Conservation (phyloP, 345 rosid genomes). For the Carallia brachiata region DNA sequence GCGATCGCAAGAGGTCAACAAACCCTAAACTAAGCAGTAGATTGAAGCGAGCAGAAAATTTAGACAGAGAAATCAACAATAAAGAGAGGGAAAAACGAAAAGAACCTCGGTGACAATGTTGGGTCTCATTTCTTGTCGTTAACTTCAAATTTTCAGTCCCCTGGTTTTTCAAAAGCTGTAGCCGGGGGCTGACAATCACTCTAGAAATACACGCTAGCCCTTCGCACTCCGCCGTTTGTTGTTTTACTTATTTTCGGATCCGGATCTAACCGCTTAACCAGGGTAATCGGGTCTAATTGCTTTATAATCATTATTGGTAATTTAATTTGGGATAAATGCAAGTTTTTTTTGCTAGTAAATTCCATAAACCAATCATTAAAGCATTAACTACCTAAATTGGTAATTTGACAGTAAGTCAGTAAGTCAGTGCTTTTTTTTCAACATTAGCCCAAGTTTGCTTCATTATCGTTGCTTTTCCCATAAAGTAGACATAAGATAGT, state of each 20-base stretch:
- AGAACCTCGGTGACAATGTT: conserved; percentile 26
- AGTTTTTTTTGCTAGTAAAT: too few species aligned
- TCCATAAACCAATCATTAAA: too few species aligned
- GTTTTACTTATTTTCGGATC: background rate
- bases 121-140: conserved; percentile 21
- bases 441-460: too few species aligned
- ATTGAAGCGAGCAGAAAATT: background rate
- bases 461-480: too few species aligned
- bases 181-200: background rate
- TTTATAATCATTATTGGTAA: too few species aligned
- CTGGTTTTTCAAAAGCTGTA: background rate
- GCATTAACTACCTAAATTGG: too few species aligned
- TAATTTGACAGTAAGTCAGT: too few species aligned
- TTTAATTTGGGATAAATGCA: too few species aligned
- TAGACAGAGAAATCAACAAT: too few species aligned
- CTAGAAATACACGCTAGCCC: background rate
- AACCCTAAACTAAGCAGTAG: conserved; percentile 4
- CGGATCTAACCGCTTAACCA: background rate
- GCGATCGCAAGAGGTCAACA: background rate
- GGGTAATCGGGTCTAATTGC: background rate
- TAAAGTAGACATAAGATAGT: too few species aligned
- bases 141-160: background rate
- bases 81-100: background rate
- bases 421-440: too few species aligned
- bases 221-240: background rate